phyloP scores from a whole-genome alignment of 257 asterid genomes.

The Solanum sejunctum region DNA sequence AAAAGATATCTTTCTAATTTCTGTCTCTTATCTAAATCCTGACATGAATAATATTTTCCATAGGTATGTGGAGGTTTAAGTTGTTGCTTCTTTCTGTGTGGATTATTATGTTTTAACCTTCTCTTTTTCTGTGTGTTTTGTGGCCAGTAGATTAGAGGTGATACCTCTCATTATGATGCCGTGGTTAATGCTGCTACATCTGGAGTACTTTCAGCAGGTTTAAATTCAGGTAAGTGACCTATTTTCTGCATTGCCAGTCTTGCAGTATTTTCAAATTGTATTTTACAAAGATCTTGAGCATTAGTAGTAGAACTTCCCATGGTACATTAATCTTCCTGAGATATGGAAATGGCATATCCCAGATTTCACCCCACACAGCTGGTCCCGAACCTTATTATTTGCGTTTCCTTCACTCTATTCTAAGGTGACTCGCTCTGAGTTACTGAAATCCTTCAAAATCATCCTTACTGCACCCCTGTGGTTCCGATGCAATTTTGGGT shows the following conservation, averaged over 20 bases:
- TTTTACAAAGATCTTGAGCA: not conserved
- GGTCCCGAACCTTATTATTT: not conserved
- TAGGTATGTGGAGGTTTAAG: not conserved
- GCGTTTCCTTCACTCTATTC: not conserved
- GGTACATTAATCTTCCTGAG: not conserved
- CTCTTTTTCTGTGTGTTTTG: not conserved
- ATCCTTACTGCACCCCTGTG: not conserved
- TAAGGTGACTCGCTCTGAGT: not conserved
- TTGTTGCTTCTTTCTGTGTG: not conserved
- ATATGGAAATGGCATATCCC: not conserved
- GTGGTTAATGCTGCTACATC: constrained; percentile 95
- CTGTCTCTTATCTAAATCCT: not conserved
- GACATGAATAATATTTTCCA: not conserved
- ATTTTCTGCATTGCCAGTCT: not conserved
- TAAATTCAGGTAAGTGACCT: constrained; percentile 47
- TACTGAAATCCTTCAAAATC: not conserved
- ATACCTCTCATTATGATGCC: constrained; percentile 89
- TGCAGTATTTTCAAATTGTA: not conserved
- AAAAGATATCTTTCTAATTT: not conserved
- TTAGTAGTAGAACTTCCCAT: not conserved
- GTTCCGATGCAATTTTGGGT: not conserved
- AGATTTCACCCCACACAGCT: not conserved
- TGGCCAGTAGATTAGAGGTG: constrained; percentile 69
- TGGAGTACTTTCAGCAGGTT: constrained; percentile 85
- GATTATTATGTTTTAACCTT: not conserved